Percentiles rank a stretch among this genome's conserved stretches.
phyloP scores from a whole-genome alignment of 148 eudicot species.

The Vaccinium macrocarpon region DNA sequence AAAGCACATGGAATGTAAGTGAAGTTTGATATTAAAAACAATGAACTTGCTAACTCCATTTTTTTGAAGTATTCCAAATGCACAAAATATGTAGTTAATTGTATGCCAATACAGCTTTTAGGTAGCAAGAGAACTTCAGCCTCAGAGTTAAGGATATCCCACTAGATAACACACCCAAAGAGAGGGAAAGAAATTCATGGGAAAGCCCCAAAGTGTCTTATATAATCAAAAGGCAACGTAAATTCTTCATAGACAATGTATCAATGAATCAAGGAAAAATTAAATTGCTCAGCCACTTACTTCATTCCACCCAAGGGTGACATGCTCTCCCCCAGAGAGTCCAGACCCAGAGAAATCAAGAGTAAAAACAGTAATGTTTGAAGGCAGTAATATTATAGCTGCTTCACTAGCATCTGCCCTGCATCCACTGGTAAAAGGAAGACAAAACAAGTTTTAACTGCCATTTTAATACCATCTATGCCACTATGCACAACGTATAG shows the following conservation, averaged over 20 bases:
- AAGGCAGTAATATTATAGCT: constrained; percentile 88
- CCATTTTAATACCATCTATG: background rate
- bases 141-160: background rate
- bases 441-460: constrained; percentile 16
- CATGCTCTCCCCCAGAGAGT: constrained; percentile 98
- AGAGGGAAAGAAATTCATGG: constrained; percentile 5
- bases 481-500: background rate
- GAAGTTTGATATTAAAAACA: background rate
- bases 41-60: background rate
- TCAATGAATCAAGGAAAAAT: background rate
- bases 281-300: constrained; percentile 40
- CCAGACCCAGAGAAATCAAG: constrained; percentile 99
- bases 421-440: constrained; percentile 73
- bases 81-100: background rate
- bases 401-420: constrained; percentile 99
- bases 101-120: background rate
- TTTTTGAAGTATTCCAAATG: background rate
- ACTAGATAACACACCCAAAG: background rate
- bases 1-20: background rate
- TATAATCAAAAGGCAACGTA: too few species aligned
- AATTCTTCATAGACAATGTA: background rate
- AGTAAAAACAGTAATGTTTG: constrained; percentile 75
- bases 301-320: constrained; percentile 94
- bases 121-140: background rate
- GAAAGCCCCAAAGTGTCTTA: background rate